Percentiles rank a stretch among this genome's conserved stretches.
Evolutionary conservation across 2,329 filamentous ascomycete genomes (phyloP).

Genomic region (Pseudohalonectria lignicola): DNA sequence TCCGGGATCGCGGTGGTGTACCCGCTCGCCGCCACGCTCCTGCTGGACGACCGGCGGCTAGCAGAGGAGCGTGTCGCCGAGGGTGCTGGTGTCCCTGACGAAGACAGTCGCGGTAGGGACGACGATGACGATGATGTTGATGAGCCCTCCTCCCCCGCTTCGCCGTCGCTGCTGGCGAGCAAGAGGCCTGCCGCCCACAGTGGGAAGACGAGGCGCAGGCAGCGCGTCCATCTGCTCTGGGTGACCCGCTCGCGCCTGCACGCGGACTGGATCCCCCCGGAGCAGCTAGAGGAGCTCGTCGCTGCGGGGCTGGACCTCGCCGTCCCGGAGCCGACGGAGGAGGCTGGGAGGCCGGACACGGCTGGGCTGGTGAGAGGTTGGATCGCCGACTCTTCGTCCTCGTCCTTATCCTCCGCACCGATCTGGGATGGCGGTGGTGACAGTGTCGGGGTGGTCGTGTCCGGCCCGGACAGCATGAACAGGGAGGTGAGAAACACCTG

Average conservation of each 20-base stretch:
- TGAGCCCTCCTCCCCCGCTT: neutral
- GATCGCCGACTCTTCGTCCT: conserved; percentile 8
- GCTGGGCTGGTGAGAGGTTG: conserved; percentile 26
- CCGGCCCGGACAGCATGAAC: conserved; percentile 52
- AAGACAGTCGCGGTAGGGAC: neutral
- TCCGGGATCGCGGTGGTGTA: conserved; percentile 55
- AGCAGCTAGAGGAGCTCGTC: conserved; percentile 35
- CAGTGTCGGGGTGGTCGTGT: conserved; percentile 42
- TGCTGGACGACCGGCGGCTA: conserved; percentile 14
- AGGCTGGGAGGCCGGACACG: conserved; percentile 43
- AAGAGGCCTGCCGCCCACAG: neutral
- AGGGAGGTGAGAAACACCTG: conserved; percentile 47
- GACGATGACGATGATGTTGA: neutral
- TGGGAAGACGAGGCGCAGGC: conserved; percentile 3
- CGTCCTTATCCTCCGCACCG: neutral
- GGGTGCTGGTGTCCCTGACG: too few species aligned
- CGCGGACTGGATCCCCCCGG: conserved; percentile 38
- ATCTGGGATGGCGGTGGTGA: conserved; percentile 11
- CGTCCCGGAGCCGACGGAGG: conserved; percentile 40
- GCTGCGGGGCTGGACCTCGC: conserved; percentile 38
- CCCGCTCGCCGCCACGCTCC: conserved; percentile 44
- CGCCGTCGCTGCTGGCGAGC: conserved; percentile 1
- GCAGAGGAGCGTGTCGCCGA: neutral
- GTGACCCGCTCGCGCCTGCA: conserved; percentile 43
- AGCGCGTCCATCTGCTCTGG: conserved; percentile 44